Evolutionary conservation across 768 basidiomycete genomes (phyloP), one percentile per base, ranked within the genome.

Genomic region (Sarcodon aspratus): DNA sequence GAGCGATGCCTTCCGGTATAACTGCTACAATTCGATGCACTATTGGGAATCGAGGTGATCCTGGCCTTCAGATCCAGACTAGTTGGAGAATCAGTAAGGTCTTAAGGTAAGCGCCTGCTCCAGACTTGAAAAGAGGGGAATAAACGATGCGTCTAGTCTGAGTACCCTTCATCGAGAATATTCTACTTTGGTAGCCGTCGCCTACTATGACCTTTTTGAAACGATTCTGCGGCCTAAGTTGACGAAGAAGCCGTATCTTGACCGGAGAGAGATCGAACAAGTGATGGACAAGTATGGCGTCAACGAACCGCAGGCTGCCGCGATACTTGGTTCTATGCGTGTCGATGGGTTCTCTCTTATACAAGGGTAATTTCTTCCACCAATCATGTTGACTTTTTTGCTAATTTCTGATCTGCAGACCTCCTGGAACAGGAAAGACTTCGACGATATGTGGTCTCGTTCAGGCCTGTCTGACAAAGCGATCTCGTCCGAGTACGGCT

Each of bases 371-470:
- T 53, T 54, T 49, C 33, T 10, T 42, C 1, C 9, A 48, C 45
- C 12, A 6, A 42, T 38, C 18, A 13, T 47, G 11, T 36, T 53
- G 1, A 48, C 11, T 33, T 36, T 49, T 27, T 42, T 38, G 12
- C n/a, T 27, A 32, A 45, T 38, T n/a, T 38, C 17, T 52, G 15
- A 13, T 12, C 27, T 37, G 47, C 54, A 94, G 95, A 18, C 96
- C 96, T 34, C 96, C 96, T 1, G 96, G 96, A 48, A 99, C 96
- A 0, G 96, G 96, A 10, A 99, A 99, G 68, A 99, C 96, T 8
- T 95, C 90, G 17, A 99, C 96, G 1, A 98, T 99, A 53, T 91
- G 91, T 56, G 92, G 90, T 17, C 72, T 99, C n/a, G 85, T 96
- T 6, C 81, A 88, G 37, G 78, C 82, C 4, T 91, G 85, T 59